Percentiles rank a stretch among this genome's conserved stretches.
These are phyloP conservation scores for Calonectria crousiana DNA, from an alignment of 2,329 filamentous ascomycete species.

Conservation along the genomic window DNA sequence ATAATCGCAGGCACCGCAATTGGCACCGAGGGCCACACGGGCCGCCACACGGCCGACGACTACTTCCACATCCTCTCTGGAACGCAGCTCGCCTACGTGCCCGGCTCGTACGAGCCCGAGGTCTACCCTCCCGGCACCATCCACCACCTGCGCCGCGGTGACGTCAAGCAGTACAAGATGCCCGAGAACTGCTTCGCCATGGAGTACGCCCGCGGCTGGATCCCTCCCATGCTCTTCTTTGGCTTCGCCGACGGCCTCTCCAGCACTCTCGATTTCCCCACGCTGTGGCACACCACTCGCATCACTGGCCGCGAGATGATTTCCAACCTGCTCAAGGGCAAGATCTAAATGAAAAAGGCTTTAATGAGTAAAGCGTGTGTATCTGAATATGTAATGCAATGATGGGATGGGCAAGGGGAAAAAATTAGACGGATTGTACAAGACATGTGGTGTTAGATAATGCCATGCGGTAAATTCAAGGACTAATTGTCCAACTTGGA, in stretches of 20 bases:
- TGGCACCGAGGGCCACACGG: conserved; percentile 89
- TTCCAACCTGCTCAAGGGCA: conserved; percentile 75
- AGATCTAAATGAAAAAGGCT: conserved; percentile 68
- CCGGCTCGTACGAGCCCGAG: conserved; percentile 75
- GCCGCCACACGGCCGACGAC: conserved; percentile 91
- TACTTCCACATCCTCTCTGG: conserved; percentile 93
- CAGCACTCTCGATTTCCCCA: conserved; percentile 87
- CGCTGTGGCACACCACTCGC: conserved; percentile 81
- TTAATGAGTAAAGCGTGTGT: neutral
- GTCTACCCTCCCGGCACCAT: conserved; percentile 77
- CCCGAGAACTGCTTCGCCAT: conserved; percentile 81
- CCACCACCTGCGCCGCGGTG: conserved; percentile 78
- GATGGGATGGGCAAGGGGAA: neutral
- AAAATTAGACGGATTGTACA: neutral
- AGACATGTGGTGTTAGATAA: neutral
- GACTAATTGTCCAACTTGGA: neutral
- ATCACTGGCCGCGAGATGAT: conserved; percentile 85
- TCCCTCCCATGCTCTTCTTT: conserved; percentile 92
- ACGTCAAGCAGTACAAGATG: conserved; percentile 88
- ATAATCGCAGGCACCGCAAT: conserved; percentile 69
- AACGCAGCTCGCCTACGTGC: conserved; percentile 80
- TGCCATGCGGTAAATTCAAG: neutral
- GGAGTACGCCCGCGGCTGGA: conserved; percentile 89
- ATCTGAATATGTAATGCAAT: neutral
- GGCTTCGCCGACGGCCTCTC: conserved; percentile 85